A percentile compares a stretch with the other conserved stretches of the same genome.
Evolutionary conservation across 2,329 filamentous ascomycete species (phyloP).

Genomic region (Fusarium subtropicale): DNA sequence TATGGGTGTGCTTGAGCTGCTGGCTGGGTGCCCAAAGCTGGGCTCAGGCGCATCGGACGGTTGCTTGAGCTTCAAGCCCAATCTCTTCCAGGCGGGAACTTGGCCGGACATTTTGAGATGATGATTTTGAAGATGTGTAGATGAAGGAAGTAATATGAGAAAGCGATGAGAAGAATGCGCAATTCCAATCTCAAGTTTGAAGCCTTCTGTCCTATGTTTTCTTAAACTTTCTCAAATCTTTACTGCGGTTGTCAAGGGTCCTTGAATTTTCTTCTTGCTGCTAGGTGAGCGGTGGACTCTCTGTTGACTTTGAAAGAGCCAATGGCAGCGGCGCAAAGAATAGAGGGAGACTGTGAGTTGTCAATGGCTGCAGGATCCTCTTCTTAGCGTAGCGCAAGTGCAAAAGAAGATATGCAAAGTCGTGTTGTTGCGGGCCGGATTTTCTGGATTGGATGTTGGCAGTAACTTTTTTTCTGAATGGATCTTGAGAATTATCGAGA

Average conservation of each 20-base stretch:
- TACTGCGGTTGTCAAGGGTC: constrained; percentile 39
- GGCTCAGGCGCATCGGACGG: constrained; percentile 50
- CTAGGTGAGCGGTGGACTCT: constrained; percentile 29
- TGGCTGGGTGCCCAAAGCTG: constrained; percentile 54
- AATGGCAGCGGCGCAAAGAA: constrained; percentile 21
- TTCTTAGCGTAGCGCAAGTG: constrained; percentile 32
- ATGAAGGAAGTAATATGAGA: neutral
- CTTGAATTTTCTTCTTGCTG: constrained; percentile 40
- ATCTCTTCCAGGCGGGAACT: constrained; percentile 70
- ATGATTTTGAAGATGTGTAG: constrained; percentile 2
- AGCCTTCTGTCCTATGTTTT: constrained; percentile 16
- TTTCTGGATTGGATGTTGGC: constrained; percentile 35
- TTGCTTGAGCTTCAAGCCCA: constrained; percentile 71
- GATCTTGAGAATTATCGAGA: constrained; percentile 42
- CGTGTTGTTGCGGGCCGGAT: constrained; percentile 40
- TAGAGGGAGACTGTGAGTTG: constrained; percentile 28
- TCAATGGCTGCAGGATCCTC: constrained; percentile 39
- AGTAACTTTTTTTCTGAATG: constrained; percentile 47
- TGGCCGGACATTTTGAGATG: constrained; percentile 58
- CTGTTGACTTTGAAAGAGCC: constrained; percentile 22
- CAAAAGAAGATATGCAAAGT: constrained; percentile 41
- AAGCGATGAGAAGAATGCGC: neutral
- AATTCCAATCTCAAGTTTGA: neutral
- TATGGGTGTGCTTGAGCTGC: constrained; percentile 50
- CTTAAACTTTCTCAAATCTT: constrained; percentile 31